Base-by-base conservation (phyloP, 2,329 filamentous ascomycete genomes). In the Trichoderma koningii region DNA sequence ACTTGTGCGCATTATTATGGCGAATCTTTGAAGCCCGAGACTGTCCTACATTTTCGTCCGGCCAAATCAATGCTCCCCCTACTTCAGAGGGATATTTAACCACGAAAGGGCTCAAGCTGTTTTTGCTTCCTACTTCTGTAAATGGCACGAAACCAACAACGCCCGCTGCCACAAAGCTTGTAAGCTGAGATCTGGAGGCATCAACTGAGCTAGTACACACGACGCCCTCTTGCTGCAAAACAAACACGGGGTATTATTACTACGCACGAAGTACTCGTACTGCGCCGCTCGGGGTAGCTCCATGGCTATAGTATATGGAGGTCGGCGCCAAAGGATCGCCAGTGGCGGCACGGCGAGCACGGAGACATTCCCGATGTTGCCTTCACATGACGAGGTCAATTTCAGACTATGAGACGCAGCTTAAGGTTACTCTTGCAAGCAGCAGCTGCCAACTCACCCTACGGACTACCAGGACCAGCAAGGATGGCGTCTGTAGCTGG, bases 201-300 rank as follows among this genome's bases (percentile, higher is more conserved):
- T 12, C 34, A 30, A 47, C 47, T 61, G 51, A 47, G 47, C 14
- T 14, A 23, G 21, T 23, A 23, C 21, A 23, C 57, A 52, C 52
- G 52, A 52, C 47, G 21, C 23, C 57, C 57, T 44, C 21, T 5
- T 28, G n/a, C 21, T 61, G 45, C 45, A 21, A 61, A 61, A 41
- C 17, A 2, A 19, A 28, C 15, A 10, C 17, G 47, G 28, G 57
- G 41, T 51, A 30, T 10, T 51, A 30, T 10, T n/a, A 44, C 38
- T 41, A 14, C 23, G n/a, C 30, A 44, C 30, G 30, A 34, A 9
- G 30, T 38, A 38, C 34, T 14, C 34, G 2, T 52, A 41, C 57
- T 4, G 9, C 21, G 14, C 57, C 26, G 47, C 57, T 38, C n/a
- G 10, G 5, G 34, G 34, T 51, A 28, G 47, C 23, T 28, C n/a